Conservation (phyloP, 2,329 filamentous ascomycete genomes). For the Fusarium torreyae region DNA sequence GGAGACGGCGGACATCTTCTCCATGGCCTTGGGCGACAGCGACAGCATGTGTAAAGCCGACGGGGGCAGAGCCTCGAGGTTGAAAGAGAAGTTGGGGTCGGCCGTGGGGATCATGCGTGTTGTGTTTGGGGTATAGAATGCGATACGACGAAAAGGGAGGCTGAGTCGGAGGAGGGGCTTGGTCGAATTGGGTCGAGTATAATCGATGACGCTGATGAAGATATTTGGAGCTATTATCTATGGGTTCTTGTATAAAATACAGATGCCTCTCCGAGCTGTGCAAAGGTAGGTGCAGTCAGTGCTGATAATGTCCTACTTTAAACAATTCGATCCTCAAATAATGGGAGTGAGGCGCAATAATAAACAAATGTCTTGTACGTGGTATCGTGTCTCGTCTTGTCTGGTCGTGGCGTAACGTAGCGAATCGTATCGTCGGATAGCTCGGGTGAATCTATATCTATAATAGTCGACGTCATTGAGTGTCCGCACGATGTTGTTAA, state of each 20-base stretch:
- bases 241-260: not conserved
- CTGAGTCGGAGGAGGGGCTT: slow-evolving; percentile 8
- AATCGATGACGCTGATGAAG: slow-evolving; percentile 20
- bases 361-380: slow-evolving; percentile 15
- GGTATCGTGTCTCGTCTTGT: slow-evolving; percentile 15
- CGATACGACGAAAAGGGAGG: slow-evolving; percentile 25
- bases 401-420: slow-evolving; percentile 16
- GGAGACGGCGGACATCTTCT: slow-evolving; percentile 44
- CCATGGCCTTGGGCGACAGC: slow-evolving; percentile 42
- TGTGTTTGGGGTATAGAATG: slow-evolving; percentile 28
- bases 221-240: slow-evolving; percentile 16
- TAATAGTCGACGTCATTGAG: slow-evolving; percentile 45
- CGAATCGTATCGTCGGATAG: slow-evolving; percentile 28
- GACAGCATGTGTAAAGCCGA: slow-evolving; percentile 45
- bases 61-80: slow-evolving; percentile 38
- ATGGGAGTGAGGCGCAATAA: slow-evolving; percentile 13
- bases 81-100: slow-evolving; percentile 39
- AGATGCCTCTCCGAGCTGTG: slow-evolving; percentile 11
- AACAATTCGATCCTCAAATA: not conserved
- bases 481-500: slow-evolving; percentile 32
- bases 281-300: not conserved
- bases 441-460: slow-evolving; percentile 27
- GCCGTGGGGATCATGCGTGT: slow-evolving; percentile 45
- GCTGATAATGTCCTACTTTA: not conserved
- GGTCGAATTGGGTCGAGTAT: slow-evolving; percentile 2